Percentiles rank a stretch among this genome's conserved stretches.
phyloP scores from a whole-genome alignment of 176 grass and related monocot species.

The Zea luxurians region DNA sequence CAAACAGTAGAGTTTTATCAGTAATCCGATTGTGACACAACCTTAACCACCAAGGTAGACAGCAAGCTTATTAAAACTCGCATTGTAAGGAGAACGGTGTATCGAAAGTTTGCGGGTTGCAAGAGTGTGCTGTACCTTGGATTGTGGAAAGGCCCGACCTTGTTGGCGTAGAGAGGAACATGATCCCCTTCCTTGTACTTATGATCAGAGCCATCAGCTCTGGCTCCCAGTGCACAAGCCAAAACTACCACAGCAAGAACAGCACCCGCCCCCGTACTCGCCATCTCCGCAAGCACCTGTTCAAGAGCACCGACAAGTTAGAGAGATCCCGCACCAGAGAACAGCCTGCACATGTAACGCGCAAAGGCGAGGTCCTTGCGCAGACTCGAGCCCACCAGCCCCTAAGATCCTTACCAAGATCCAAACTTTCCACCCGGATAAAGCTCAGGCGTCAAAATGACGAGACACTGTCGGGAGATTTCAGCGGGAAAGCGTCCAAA shows the following conservation, averaged over 20 bases:
- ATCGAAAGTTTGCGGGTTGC: not conserved
- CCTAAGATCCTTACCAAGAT: conserved; percentile 18
- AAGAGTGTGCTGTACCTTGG: conserved; percentile 59
- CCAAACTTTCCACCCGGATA: not conserved
- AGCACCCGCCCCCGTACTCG: not conserved
- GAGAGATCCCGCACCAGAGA: conserved; percentile 6
- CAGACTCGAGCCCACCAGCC: not conserved
- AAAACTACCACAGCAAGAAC: conserved; percentile 52
- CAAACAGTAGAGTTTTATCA: not conserved
- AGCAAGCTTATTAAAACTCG: not conserved
- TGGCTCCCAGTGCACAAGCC: conserved; percentile 48
- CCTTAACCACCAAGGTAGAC: not conserved
- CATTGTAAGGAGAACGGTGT: not conserved
- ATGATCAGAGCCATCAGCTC: conserved; percentile 73
- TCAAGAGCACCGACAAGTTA: not conserved
- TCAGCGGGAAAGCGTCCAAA: not conserved
- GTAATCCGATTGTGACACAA: not conserved
- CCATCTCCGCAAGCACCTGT: conserved; percentile 35
- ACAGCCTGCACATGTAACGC: not conserved
- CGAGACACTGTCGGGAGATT: not conserved
- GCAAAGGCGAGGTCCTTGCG: not conserved
- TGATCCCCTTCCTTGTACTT: conserved; percentile 75
- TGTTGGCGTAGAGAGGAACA: conserved; percentile 89
- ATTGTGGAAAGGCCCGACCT: conserved; percentile 92
- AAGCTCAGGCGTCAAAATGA: not conserved